Evolutionary conservation across 2,329 filamentous ascomycete species (phyloP).

Genomic region (Botrytis porri): DNA sequence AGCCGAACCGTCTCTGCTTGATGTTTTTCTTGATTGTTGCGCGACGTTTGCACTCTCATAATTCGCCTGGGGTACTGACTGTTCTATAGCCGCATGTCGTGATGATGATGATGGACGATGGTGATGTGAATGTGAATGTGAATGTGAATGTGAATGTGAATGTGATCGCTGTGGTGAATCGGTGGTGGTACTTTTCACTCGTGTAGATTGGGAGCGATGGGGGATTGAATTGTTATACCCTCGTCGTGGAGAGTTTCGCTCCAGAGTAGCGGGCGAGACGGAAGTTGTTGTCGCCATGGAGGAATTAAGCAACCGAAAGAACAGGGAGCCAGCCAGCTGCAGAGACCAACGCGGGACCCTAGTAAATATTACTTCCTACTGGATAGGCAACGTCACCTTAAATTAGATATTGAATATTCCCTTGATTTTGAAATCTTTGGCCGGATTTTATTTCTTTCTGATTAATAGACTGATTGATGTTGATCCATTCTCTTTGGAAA

Average conservation of each 20-base stretch:
- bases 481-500: background rate
- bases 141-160: slow-evolving; percentile 30
- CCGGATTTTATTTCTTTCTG: background rate
- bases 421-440: background rate
- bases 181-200: slow-evolving; percentile 26
- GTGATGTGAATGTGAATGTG: slow-evolving; percentile 28
- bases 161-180: slow-evolving; percentile 30
- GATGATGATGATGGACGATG: slow-evolving; percentile 40
- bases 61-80: slow-evolving; percentile 59
- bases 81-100: slow-evolving; percentile 43
- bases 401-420: background rate
- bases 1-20: slow-evolving; percentile 35
- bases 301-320: slow-evolving; percentile 20
- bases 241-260: slow-evolving; percentile 28
- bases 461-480: background rate
- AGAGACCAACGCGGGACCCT: slow-evolving; percentile 14
- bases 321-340: slow-evolving; percentile 23
- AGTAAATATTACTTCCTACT: slow-evolving; percentile 1
- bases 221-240: slow-evolving; percentile 33
- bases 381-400: slow-evolving; percentile 10
- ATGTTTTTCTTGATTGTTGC: slow-evolving; percentile 34
- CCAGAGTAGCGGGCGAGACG: slow-evolving; percentile 29
- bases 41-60: slow-evolving; percentile 70
- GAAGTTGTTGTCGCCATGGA: slow-evolving; percentile 32
- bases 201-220: slow-evolving; percentile 34